phyloP scores from a whole-genome alignment of 305 asterid genomes.

The Fraxinus angustifolia region DNA sequence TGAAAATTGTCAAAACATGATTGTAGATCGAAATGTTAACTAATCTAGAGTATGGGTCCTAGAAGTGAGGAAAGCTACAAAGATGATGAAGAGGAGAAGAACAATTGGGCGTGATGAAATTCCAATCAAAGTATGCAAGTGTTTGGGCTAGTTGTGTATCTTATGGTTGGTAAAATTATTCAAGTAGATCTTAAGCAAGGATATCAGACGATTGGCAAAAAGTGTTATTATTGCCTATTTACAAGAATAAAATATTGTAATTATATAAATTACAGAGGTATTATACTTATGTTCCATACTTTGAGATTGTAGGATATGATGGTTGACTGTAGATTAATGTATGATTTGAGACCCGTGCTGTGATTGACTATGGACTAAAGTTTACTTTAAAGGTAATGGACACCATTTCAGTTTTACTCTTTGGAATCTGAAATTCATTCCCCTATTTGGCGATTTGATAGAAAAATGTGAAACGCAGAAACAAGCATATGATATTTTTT shows the following conservation, averaged over 20 bases:
- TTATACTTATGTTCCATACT: not conserved
- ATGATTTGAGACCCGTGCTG: not conserved
- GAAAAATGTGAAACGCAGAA: not conserved
- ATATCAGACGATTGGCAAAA: not conserved
- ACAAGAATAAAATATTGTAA: not conserved
- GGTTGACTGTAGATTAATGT: not conserved
- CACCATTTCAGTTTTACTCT: not conserved
- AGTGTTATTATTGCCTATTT: not conserved
- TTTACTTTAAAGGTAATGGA: not conserved
- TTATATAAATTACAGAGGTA: not conserved
- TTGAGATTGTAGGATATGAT: not conserved
- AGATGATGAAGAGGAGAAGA: not conserved
- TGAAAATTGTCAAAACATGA: not conserved
- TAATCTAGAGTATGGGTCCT: not conserved
- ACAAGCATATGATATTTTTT: not conserved
- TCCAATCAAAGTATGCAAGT: not conserved
- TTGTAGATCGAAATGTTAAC: not conserved
- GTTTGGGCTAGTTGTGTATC: not conserved
- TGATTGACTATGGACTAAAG: not conserved
- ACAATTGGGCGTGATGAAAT: not conserved
- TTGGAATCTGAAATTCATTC: not conserved
- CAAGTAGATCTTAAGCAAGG: not conserved
- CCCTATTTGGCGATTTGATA: not conserved
- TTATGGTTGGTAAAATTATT: not conserved
- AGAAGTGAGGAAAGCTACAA: not conserved